Base-by-base conservation (phyloP, 495 filamentous ascomycete species). In the Penicillium paxilli region DNA sequence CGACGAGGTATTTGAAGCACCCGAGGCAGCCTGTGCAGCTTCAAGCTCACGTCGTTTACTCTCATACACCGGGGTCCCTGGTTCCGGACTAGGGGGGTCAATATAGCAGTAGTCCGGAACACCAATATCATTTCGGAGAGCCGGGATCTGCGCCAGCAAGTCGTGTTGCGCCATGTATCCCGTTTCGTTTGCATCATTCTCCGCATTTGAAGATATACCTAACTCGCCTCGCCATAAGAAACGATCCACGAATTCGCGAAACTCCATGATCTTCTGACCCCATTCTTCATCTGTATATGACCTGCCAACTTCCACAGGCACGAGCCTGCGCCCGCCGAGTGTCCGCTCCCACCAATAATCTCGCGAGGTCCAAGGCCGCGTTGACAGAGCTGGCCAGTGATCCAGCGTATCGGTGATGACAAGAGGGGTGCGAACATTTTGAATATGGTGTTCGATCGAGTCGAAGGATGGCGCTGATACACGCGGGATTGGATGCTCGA, bases 91-190 rank as follows among this genome's bases (percentile, higher is more conserved):
- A 0, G 72, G 75, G 0, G 87, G 86, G 35, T 72, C 64, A 16
- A 85, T 85, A 70, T 89, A 96, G 74, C 91, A 96, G 64, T 86
- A 91, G 64, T 98, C 92, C 0, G 94, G 94, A 9, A 91, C 76
- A 16, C 67, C 62, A 38, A 99, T 89, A 60, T 98, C 94, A 40
- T 81, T 73, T 3, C 87, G 79, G 16, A 98, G 74, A 6, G 78
- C 65, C 0, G 95, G 91, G 14, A 98, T 87, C 61, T 98, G 94
- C 0, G 81, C 57, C 54, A 98, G 84, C 21, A 98, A 79, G 52
- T 89, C 85, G 69, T 98, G 90, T 63, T 99, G 94, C 14, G 94
- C 94, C 37, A 99, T 79, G 60, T 99, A 99, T 5, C 80, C 89
- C n/a, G 69, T 68, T 38, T 70, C 64, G 3, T 37, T 49, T 1